These are phyloP conservation scores for Omphalea diandra DNA, from an alignment of 441 rosid species.

Conservation along the genomic window DNA sequence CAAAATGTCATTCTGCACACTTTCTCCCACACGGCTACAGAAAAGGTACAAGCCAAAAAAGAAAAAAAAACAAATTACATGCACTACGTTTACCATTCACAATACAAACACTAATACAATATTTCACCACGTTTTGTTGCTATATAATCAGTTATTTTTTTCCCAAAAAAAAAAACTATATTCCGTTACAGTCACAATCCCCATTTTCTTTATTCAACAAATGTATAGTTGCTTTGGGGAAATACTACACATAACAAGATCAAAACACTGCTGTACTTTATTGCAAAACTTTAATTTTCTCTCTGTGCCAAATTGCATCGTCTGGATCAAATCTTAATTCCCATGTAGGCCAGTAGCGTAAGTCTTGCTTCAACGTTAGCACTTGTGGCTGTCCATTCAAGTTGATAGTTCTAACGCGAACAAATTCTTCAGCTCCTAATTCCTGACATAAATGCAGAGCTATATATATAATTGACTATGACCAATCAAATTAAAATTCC, in stretches of 20 bases:
- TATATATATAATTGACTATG: background rate
- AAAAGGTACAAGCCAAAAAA: too few species aligned
- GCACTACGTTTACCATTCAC: too few species aligned
- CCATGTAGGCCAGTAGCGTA: conserved; percentile 98
- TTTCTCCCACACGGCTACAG: too few species aligned
- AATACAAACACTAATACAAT: too few species aligned
- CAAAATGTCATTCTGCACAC: too few species aligned
- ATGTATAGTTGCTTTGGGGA: background rate
- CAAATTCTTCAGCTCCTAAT: conserved; percentile 72
- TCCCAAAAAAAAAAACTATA: too few species aligned
- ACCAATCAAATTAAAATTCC: too few species aligned
- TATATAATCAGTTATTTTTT: too few species aligned
- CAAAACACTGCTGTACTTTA: background rate
- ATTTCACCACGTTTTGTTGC: too few species aligned
- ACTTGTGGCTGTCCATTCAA: conserved; percentile 89
- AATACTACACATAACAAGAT: background rate
- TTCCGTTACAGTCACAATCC: background rate
- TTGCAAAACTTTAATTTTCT: conserved; percentile 50
- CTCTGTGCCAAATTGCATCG: conserved; percentile 68
- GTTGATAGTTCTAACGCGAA: conserved; percentile 77
- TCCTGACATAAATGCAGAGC: conserved; percentile 42
- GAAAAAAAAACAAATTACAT: too few species aligned
- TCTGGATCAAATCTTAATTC: conserved; percentile 79
- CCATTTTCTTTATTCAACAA: background rate
- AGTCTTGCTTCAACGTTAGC: conserved; percentile 84